Base-by-base conservation (phyloP, 208 protist genomes). In the Plasmodiophora brassicae region DNA sequence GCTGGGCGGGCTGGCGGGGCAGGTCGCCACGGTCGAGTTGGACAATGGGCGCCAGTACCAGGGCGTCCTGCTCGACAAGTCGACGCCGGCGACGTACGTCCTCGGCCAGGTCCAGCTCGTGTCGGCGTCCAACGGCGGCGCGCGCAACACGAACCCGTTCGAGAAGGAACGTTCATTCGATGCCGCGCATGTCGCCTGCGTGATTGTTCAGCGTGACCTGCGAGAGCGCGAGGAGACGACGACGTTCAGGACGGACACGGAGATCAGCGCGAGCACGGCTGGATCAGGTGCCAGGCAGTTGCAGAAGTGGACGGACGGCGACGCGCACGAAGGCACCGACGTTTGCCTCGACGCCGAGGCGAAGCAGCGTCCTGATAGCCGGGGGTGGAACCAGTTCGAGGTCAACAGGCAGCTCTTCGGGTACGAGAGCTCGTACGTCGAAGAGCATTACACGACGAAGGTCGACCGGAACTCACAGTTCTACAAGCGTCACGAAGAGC, bases 321-420 rank as follows among this genome's bases (percentile, higher is more conserved):
- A 32, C 41, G 25, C 50, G 25, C 32, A 38, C 14, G 65, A 32
- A 5, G 65, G n/a, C 5, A 38, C 65, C 14, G 32, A n/a, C 20
- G n/a, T 78, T 14, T 36, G 14, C 65, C 65, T 78, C 5, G 65
- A 78, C 41, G 32, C 32, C 32, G 65, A 78, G 41, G 65, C 65
- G 5, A 78, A 78, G n/a, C 32, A 14, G n/a, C 65, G 65, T 5
- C n/a, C 65, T 44, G n/a, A 78, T 14, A 38, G 41, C n/a, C n/a
- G 5, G 14, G 65, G 65, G 5, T 78, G 65, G 65, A 38, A 78
- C 41, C 65, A 78, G 41, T 78, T 78, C n/a, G 5, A 5, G 41
- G 65, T 78, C n/a, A 78, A 78, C 65, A 5, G 41, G n/a, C 32
- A 78, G n/a, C 65, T 78, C 20, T 78, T 78, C 65, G 65, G 65